Conservation (phyloP, 768 basidiomycete species). For the Mycena sanguinolenta region DNA sequence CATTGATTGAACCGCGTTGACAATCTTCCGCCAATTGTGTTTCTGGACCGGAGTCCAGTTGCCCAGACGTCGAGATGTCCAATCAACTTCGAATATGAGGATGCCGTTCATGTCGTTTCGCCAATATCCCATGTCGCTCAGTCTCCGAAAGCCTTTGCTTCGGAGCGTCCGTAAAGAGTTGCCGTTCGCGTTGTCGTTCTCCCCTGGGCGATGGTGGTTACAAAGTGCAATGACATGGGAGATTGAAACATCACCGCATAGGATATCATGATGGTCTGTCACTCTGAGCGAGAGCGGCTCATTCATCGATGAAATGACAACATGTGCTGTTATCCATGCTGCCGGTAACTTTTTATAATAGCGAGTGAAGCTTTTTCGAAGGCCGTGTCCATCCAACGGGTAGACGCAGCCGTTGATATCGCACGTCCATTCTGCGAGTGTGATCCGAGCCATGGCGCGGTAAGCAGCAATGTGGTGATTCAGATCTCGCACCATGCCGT, state of each 20-base stretch:
- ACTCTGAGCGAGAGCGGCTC: neutral
- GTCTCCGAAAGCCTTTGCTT: too few relatives aligned
- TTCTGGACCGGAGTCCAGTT: too few relatives aligned
- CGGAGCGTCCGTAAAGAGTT: too few relatives aligned
- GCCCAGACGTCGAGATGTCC: too few relatives aligned
- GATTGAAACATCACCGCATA: neutral
- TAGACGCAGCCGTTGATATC: constrained; percentile 14
- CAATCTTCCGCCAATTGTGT: too few relatives aligned
- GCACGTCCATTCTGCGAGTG: constrained; percentile 34
- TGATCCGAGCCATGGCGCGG: constrained; percentile 34
- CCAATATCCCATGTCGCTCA: too few relatives aligned
- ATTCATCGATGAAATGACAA: neutral
- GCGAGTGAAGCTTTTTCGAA: neutral
- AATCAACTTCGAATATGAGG: too few relatives aligned
- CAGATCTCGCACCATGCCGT: constrained; percentile 26
- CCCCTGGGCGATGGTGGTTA: too few relatives aligned
- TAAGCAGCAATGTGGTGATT: constrained; percentile 37
- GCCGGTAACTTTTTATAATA: neutral
- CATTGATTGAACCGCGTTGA: too few relatives aligned
- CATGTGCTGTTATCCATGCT: constrained; percentile 12
- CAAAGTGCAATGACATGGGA: neutral
- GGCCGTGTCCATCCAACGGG: constrained; percentile 18
- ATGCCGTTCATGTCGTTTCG: too few relatives aligned
- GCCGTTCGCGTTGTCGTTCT: too few relatives aligned
- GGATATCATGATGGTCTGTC: neutral